phyloP scores from a whole-genome alignment of 148 eudicot genomes.

The Spergularia marina region DNA sequence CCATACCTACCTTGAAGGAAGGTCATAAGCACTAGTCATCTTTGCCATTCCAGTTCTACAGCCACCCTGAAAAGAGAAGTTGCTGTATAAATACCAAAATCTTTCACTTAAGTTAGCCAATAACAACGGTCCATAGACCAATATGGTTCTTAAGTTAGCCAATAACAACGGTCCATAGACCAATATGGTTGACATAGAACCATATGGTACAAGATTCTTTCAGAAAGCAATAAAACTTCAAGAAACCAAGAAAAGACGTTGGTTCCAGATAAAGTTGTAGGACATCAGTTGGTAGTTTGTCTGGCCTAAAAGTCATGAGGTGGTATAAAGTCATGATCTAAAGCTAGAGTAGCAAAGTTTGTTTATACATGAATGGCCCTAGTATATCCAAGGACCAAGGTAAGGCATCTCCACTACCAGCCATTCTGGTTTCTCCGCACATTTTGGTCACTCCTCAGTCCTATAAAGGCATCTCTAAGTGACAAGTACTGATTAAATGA shows the following conservation, averaged over 20 bases:
- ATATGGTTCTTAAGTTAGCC: background rate
- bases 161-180: background rate
- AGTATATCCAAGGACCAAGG: too few species aligned
- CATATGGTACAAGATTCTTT: background rate
- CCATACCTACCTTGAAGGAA: conserved; percentile 80
- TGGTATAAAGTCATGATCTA: background rate
- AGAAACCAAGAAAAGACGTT: background rate
- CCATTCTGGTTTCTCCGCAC: too few species aligned
- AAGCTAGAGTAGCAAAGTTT: background rate
- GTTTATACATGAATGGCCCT: too few species aligned
- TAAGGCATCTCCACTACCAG: too few species aligned
- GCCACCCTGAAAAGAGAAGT: conserved; percentile 71
- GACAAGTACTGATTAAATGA: too few species aligned
- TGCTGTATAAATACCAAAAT: conserved; percentile 9
- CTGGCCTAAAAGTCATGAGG: too few species aligned
- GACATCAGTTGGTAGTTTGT: background rate
- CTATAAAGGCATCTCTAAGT: too few species aligned
- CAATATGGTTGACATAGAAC: background rate
- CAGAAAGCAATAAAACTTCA: background rate
- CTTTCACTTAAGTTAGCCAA: background rate
- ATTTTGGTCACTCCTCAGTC: too few species aligned
- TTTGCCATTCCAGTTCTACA: conserved; percentile 99
- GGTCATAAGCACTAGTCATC: conserved; percentile 90
- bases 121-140: conserved; percentile 9
- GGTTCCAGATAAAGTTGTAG: background rate